Percentiles rank a stretch among this genome's conserved stretches.
These are phyloP conservation scores for Stramenopiles sp. DNA, from an alignment of 352 stramenopile genomes.

Conservation along the genomic window DNA sequence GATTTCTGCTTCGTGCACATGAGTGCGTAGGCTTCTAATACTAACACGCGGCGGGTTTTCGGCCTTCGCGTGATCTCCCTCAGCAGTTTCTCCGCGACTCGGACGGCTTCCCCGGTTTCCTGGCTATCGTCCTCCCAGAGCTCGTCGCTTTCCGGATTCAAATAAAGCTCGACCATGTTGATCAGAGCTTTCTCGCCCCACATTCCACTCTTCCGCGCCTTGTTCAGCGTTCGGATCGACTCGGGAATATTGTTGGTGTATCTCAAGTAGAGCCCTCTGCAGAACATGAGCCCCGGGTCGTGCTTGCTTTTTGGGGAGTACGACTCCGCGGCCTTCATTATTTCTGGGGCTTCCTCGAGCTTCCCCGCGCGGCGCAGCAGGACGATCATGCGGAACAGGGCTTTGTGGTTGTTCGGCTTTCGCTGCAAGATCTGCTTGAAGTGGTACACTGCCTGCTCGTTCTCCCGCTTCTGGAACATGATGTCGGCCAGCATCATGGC, in stretches of 20 bases:
- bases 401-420: conserved; percentile 66
- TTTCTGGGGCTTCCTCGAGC: conserved; percentile 41
- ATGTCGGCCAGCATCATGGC: conserved; percentile 69
- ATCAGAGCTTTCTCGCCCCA: conserved; percentile 62
- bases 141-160: conserved; percentile 75
- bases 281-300: conserved; percentile 61
- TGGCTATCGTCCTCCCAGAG: conserved; percentile 53
- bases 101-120: conserved; percentile 49
- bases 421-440: conserved; percentile 59
- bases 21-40: conserved; percentile 60
- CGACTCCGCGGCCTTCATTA: conserved; percentile 54
- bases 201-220: conserved; percentile 52
- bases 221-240: conserved; percentile 68
- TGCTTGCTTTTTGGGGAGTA: conserved; percentile 40
- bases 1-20: conserved; percentile 50
- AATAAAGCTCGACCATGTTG: conserved; percentile 77
- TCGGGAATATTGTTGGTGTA: conserved; percentile 69
- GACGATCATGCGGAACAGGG: conserved; percentile 55
- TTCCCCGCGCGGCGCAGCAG: conserved; percentile 61
- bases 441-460: conserved; percentile 62
- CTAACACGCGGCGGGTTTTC: conserved; percentile 41
- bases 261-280: conserved; percentile 58
- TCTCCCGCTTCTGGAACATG: conserved; percentile 28
- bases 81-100: conserved; percentile 58
- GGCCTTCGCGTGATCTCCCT: conserved; percentile 43